phyloP scores from a whole-genome alignment of 129 eudicot genomes.

The Dittrichia graveolens region DNA sequence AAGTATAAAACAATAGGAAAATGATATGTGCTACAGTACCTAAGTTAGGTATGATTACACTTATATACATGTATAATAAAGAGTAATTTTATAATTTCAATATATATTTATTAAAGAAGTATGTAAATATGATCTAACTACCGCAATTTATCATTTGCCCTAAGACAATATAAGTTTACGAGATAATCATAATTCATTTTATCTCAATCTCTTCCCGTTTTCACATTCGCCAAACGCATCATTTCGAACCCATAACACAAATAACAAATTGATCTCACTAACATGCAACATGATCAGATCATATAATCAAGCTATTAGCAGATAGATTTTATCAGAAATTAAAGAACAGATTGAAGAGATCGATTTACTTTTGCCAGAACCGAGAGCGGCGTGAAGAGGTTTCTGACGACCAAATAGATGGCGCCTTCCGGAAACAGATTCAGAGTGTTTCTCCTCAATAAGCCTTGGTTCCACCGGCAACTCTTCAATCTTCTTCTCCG shows the following conservation, averaged over 20 bases:
- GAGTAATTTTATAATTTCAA: too few species aligned
- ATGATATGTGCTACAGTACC: too few species aligned
- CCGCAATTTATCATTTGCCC: too few species aligned
- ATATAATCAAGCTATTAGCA: neutral
- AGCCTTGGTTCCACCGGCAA: constrained; percentile 9
- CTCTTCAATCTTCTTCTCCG: constrained; percentile 38
- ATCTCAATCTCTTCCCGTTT: neutral
- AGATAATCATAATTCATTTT: neutral
- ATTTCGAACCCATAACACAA: neutral
- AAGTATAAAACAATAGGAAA: too few species aligned
- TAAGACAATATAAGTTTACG: too few species aligned
- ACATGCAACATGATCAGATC: neutral
- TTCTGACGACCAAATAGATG: constrained; percentile 83
- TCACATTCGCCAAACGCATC: too few species aligned
- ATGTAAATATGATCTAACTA: too few species aligned
- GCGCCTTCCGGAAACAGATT: constrained; percentile 23
- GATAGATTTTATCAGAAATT: neutral
- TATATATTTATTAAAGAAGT: too few species aligned
- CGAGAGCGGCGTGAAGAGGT: constrained; percentile 71
- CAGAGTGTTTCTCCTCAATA: constrained; percentile 9
- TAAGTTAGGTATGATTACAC: too few species aligned
- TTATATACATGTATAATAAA: too few species aligned
- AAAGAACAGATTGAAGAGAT: neutral
- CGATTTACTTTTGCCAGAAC: constrained; percentile 69
- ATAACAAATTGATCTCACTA: constrained; percentile 3